Base-by-base conservation (phyloP, 2,329 filamentous ascomycete species). In the Phyllosticta capitalensis region DNA sequence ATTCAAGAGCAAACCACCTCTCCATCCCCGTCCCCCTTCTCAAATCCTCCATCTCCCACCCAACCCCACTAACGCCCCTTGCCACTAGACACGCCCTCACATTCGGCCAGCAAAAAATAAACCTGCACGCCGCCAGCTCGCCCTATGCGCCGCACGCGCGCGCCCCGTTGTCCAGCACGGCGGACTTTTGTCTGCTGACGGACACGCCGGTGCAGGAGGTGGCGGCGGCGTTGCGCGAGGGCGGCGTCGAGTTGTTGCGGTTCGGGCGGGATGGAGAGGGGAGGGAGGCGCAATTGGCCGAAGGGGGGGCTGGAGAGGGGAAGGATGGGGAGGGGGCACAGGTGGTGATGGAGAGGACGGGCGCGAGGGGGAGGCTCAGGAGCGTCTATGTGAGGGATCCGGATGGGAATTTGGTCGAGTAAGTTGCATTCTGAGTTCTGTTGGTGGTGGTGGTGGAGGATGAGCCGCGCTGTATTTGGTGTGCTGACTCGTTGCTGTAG, bases 391-490 rank as follows among this genome's bases (percentile, higher is more conserved):
- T 83, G 55, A 72, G 82, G 45, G 83, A 86, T 69, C 82, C 82
- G 1, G 83, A 86, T 69, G 81, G 79, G 5, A 85, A 85, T 67
- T 64, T 86, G 63, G 78, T 86, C 49, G 83, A 86, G 83, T 86
- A 65, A 67, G 81, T 73, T 7, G 3, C 24, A 26, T n/a, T n/a
- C n/a, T n/a, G n/a, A 17, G 14, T 45, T 45, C 21, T 9, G 20
- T 57, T 19, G 28, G 17, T 55, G 24, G 24, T 7, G 17, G 6
- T n/a, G 17, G 38, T 38, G 38, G 38, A n/a, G 38, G 7, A n/a
- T n/a, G n/a, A n/a, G n/a, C n/a, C n/a, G n/a, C n/a, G n/a, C n/a
- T n/a, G n/a, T 45, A 14, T n/a, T 2, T n/a, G 24, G 24, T 45
- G 17, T 45, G 38, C 38, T 45, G 38, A 45, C 4, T 17, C 14